Conservation (phyloP, 2,329 filamentous ascomycete species). For the Phaeosphaeriaceae sp. region DNA sequence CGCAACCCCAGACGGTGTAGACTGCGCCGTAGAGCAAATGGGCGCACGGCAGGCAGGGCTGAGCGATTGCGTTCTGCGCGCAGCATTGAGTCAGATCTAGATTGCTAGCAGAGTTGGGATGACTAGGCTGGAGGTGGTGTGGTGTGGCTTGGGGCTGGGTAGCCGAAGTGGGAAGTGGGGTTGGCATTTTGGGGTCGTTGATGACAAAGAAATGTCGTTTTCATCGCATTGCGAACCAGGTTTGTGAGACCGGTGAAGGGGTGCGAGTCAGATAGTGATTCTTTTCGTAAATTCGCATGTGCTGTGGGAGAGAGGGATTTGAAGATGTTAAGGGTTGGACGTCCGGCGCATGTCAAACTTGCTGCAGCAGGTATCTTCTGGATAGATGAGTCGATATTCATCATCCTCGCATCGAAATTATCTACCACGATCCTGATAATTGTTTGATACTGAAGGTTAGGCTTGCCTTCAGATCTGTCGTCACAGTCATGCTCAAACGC, state of each 20-base stretch:
- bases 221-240: neutral
- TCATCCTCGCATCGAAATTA: neutral
- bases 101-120: neutral
- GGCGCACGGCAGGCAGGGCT: slow-evolving; percentile 1
- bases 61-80: neutral
- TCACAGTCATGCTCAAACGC: neutral
- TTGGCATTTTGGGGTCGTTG: neutral
- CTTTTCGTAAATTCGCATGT: neutral
- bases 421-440: neutral
- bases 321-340: too few species aligned
- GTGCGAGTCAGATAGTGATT: neutral
- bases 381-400: neutral
- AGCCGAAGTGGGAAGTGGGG: neutral
- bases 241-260: neutral
- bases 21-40: too few species aligned
- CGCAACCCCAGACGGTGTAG: slow-evolving; percentile 1
- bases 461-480: neutral
- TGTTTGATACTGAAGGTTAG: neutral
- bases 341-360: neutral
- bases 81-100: slow-evolving; percentile 6
- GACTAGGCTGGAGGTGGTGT: slow-evolving; percentile 1
- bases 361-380: neutral
- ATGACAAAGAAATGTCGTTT: neutral
- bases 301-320: neutral
- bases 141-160: neutral